These are phyloP conservation scores for Amanita exitialis DNA, from an alignment of 768 basidiomycete genomes.

Conservation along the genomic window DNA sequence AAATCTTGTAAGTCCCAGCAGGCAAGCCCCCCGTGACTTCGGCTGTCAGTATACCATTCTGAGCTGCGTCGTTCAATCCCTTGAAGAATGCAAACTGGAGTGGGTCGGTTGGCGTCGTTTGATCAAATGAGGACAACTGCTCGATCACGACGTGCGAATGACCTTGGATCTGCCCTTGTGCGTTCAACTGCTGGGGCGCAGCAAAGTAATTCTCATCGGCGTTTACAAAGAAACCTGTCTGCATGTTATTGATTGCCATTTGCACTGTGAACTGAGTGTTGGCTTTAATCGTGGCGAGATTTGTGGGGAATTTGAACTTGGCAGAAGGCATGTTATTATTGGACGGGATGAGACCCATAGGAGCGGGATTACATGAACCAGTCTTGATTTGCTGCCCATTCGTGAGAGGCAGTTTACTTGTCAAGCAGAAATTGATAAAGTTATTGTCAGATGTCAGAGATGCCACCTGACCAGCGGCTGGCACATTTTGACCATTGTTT, in stretches of 20 bases:
- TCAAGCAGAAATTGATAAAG: slow-evolving; percentile 52
- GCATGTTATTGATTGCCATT: slow-evolving; percentile 25
- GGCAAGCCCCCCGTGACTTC: slow-evolving; percentile 39
- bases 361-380: slow-evolving; percentile 45
- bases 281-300: slow-evolving; percentile 28
- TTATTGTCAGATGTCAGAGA: slow-evolving; percentile 50
- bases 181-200: slow-evolving; percentile 41
- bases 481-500: slow-evolving; percentile 32
- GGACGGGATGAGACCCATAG: slow-evolving; percentile 38
- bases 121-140: slow-evolving; percentile 27
- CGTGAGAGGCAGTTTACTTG: slow-evolving; percentile 35
- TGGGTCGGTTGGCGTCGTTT: slow-evolving; percentile 36
- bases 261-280: slow-evolving; percentile 34
- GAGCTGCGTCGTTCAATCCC: slow-evolving; percentile 39
- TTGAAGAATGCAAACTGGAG: slow-evolving; percentile 56
- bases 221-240: slow-evolving; percentile 42
- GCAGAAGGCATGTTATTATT: slow-evolving; percentile 32
- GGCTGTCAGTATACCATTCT: slow-evolving; percentile 40
- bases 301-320: slow-evolving; percentile 35
- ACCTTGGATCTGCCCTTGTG: slow-evolving; percentile 32
- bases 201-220: slow-evolving; percentile 37
- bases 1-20: slow-evolving; percentile 45
- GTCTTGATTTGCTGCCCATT: slow-evolving; percentile 35
- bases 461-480: slow-evolving; percentile 34
- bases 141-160: slow-evolving; percentile 52